Base-by-base conservation (phyloP, 75 land plant genomes). In the Ceratopteris richardii region DNA sequence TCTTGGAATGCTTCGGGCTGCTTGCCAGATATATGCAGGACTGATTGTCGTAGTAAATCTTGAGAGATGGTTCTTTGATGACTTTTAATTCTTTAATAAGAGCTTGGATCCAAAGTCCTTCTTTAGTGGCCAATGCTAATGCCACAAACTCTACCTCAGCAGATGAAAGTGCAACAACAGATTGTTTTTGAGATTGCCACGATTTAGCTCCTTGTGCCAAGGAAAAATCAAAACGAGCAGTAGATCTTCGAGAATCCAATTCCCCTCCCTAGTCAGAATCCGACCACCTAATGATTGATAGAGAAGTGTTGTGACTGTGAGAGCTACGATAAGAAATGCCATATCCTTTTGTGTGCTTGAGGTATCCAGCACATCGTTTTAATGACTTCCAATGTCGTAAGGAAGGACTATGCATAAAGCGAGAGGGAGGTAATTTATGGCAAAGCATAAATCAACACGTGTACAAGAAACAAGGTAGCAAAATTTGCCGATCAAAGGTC, bases 21-120 rank as follows among this genome's bases (percentile, higher is more conserved):
- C 19, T 27, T 48, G 65, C 9, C 1, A 62, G 16, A 1, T n/a
- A 26, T 33, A 62, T 50, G 17, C 54, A 27, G 5, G 36, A 29
- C 51, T 48, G 54, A 62, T 55, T 55, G 18, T 61, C 26, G 14
- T n/a, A n/a, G n/a, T n/a, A n/a, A n/a, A n/a, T n/a, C n/a, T n/a
- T n/a, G n/a, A n/a, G n/a, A n/a, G n/a, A 1, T 2, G 21, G 2
- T 1, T 4, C 30, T 22, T 16, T n/a, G n/a, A n/a, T n/a, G n/a
- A 25, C 5, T 29, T 51, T 29, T 5, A 62, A 20, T 25, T 61
- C 63, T 29, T 61, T 44, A 11, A 61, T 24, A 6, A 44, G 1
- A 1, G 19, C 11, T 21, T 26, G 29, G 1, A 62, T 22, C 54
- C 65, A 62, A 1, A 62, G 12, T 1, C 29, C 65, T 26, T 62